Conservation (phyloP, 2,329 filamentous ascomycete species). For the Scedosporium dehoogii region DNA sequence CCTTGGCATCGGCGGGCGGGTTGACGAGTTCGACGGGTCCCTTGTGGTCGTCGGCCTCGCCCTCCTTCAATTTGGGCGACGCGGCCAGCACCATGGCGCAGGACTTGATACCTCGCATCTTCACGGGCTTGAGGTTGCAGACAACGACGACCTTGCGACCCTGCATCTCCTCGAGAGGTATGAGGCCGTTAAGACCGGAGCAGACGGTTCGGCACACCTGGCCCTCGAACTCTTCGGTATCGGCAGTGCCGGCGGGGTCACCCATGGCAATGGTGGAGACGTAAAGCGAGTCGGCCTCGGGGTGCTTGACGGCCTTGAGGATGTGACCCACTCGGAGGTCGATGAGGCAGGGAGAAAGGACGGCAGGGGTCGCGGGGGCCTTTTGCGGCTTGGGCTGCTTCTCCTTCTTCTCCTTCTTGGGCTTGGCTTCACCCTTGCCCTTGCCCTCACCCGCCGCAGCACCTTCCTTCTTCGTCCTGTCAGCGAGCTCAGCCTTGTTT, state of each 20-base stretch:
- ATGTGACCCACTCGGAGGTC: slow-evolving; percentile 96
- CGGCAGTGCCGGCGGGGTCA: slow-evolving; percentile 68
- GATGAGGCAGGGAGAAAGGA: slow-evolving; percentile 75
- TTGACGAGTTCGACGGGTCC: slow-evolving; percentile 86
- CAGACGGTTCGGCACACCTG: slow-evolving; percentile 91
- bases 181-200: slow-evolving; percentile 86
- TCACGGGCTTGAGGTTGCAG: slow-evolving; percentile 97
- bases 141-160: slow-evolving; percentile 89
- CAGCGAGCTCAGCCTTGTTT: slow-evolving; percentile 39
- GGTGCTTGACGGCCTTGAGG: slow-evolving; percentile 89
- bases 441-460: slow-evolving; percentile 40
- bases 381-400: slow-evolving; percentile 71
- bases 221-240: slow-evolving; percentile 85
- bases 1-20: slow-evolving; percentile 67
- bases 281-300: slow-evolving; percentile 90
- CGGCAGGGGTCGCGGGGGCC: slow-evolving; percentile 58
- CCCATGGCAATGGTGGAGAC: slow-evolving; percentile 94
- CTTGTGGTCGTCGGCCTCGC: slow-evolving; percentile 75
- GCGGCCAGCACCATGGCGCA: slow-evolving; percentile 90
- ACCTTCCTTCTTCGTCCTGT: slow-evolving; percentile 52
- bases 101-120: slow-evolving; percentile 81
- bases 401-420: slow-evolving; percentile 82
- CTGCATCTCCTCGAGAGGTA: slow-evolving; percentile 95
- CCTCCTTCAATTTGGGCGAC: slow-evolving; percentile 72
- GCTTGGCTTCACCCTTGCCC: slow-evolving; percentile 30